Percentiles rank a stretch among this genome's conserved stretches.
Conservation (phyloP, 257 asterid genomes). For the Misopates orontium region DNA sequence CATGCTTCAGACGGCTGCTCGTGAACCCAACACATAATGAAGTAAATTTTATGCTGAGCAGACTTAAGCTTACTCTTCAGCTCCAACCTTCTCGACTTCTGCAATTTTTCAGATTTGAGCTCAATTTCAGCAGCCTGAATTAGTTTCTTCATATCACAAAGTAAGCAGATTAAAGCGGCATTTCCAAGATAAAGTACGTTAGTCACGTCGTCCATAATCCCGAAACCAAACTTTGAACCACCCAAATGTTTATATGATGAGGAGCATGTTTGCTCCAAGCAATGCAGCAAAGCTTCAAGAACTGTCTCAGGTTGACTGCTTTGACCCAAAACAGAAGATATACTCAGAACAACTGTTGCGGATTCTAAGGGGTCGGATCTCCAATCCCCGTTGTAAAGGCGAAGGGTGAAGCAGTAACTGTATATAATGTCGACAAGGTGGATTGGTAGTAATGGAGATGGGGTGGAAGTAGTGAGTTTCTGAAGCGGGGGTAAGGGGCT, state of each 20-base stretch:
- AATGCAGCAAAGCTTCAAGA: conserved; percentile 57
- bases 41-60: conserved; percentile 69
- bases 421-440: conserved; percentile 81
- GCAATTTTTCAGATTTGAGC: conserved; percentile 50
- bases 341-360: conserved; percentile 36
- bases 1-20: conserved; percentile 70
- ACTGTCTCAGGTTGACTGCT: conserved; percentile 57
- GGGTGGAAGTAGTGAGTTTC: conserved; percentile 57
- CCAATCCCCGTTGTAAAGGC: conserved; percentile 89
- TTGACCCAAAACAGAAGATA: conserved; percentile 73
- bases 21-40: conserved; percentile 82
- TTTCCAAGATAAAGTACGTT: conserved; percentile 57
- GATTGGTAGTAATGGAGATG: conserved; percentile 77
- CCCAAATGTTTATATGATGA: conserved; percentile 66
- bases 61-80: conserved; percentile 54
- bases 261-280: conserved; percentile 82
- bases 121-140: conserved; percentile 53
- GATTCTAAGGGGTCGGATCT: conserved; percentile 65
- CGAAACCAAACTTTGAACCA: conserved; percentile 60
- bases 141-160: conserved; percentile 64
- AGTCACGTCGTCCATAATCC: conserved; percentile 55
- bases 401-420: conserved; percentile 84
- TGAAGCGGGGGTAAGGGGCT: conserved; percentile 53
- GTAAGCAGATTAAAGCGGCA: conserved; percentile 63
- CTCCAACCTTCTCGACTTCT: conserved; percentile 43